Evolutionary conservation across 2,329 filamentous ascomycete genomes (phyloP).

Genomic region (Penicillium fuscoglaucum): DNA sequence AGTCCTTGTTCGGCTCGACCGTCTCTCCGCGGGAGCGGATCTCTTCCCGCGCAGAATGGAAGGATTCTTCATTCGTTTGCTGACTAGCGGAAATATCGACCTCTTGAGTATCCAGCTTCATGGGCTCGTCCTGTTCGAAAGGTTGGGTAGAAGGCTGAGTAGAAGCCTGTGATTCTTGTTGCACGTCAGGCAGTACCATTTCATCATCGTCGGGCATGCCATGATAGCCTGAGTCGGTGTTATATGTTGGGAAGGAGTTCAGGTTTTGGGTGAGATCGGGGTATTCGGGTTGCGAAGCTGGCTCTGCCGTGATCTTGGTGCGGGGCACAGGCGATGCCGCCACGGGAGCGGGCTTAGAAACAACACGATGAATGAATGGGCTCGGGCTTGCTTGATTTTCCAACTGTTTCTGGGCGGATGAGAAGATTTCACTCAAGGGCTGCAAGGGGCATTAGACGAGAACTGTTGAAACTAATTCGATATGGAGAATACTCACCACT

Average conservation of each 20-base stretch:
- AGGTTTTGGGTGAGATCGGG: conserved; percentile 35
- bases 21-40: conserved; percentile 37
- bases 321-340: conserved; percentile 20
- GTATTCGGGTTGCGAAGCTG: conserved; percentile 29
- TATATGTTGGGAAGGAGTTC: conserved; percentile 44
- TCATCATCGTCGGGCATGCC: conserved; percentile 46
- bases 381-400: conserved; percentile 37
- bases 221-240: conserved; percentile 52
- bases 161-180: conserved; percentile 34
- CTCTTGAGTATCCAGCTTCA: conserved; percentile 15
- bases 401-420: conserved; percentile 40
- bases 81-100: conserved; percentile 32
- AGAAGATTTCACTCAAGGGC: conserved; percentile 52
- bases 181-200: conserved; percentile 36
- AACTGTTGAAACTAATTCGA: conserved; percentile 8
- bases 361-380: conserved; percentile 38
- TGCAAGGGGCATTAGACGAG: conserved; percentile 23
- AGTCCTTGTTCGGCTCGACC: conserved; percentile 39
- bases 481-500: conserved; percentile 40
- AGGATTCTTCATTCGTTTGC: conserved; percentile 47
- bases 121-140: conserved; percentile 31
- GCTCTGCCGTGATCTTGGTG: conserved; percentile 18
- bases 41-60: conserved; percentile 49
- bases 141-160: conserved; percentile 38
- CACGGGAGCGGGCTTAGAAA: conserved; percentile 31